These are phyloP conservation scores for Corymbia maculata DNA, from an alignment of 345 rosid genomes.

Conservation along the genomic window DNA sequence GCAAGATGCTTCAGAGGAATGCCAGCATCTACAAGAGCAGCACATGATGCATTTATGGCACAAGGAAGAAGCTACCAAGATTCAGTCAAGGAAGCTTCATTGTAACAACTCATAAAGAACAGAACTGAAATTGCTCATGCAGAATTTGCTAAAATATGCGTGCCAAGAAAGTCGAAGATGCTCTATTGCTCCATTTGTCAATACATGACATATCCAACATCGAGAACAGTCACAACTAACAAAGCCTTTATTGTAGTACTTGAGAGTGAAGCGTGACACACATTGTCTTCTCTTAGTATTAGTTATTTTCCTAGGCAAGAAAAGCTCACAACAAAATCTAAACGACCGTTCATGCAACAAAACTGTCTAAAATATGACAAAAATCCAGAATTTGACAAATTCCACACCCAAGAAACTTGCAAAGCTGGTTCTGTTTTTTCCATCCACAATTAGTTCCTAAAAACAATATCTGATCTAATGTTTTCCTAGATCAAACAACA, in stretches of 20 bases:
- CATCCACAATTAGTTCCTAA: background rate
- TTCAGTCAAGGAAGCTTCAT: constrained; percentile 30
- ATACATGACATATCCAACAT: background rate
- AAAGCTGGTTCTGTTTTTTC: background rate
- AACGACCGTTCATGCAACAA: background rate
- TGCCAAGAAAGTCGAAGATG: background rate
- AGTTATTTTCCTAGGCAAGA: background rate
- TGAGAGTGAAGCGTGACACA: background rate
- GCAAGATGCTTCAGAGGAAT: constrained; percentile 93
- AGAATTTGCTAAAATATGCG: background rate
- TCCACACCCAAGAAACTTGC: background rate
- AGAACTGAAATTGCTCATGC: background rate
- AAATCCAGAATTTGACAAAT: background rate
- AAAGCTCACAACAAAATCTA: background rate
- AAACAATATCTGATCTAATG: background rate
- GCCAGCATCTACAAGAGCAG: constrained; percentile 96
- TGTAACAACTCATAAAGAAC: background rate
- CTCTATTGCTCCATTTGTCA: background rate
- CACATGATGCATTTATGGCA: constrained; percentile 92
- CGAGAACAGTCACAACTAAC: background rate
- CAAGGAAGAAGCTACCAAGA: constrained; percentile 72
- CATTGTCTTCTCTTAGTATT: background rate
- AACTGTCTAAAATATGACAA: background rate
- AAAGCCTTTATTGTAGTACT: background rate
- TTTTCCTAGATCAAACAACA: background rate